A percentile compares a stretch with the other conserved stretches of the same genome.
phyloP scores from a whole-genome alignment of 306 rosid genomes.

The Quillaja saponaria region DNA sequence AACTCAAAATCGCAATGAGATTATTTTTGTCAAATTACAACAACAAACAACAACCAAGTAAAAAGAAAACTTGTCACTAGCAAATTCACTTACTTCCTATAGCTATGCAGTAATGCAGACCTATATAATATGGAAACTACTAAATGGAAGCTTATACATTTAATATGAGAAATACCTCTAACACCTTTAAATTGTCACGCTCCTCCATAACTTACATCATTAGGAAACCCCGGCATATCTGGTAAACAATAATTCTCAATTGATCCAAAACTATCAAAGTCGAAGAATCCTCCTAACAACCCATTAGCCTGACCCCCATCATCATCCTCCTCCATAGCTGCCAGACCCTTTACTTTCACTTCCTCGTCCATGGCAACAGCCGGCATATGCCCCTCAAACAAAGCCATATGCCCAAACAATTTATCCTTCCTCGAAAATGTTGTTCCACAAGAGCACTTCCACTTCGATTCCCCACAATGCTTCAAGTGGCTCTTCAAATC shows the following conservation, averaged over 20 bases:
- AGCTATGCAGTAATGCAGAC: no score
- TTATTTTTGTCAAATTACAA: no score
- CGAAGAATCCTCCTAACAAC: constrained; percentile 44
- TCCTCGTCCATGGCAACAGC: constrained; percentile 50
- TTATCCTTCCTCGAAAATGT: constrained; percentile 79
- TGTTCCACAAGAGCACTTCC: constrained; percentile 90
- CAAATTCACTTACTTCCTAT: no score
- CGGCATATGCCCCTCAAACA: constrained; percentile 90
- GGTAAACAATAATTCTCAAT: constrained; percentile 36
- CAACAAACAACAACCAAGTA: no score
- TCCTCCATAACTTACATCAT: not conserved
- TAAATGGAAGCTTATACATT: no score
- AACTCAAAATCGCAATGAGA: no score
- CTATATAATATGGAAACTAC: no score
- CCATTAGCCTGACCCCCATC: constrained; percentile 13
- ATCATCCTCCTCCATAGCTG: constrained; percentile 38
- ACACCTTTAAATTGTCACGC: no score
- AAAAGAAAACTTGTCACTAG: no score
- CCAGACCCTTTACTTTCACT: constrained; percentile 31
- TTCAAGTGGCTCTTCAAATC: constrained; percentile 78
- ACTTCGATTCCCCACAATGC: constrained; percentile 64
- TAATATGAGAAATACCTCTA: no score
- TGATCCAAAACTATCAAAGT: constrained; percentile 50
- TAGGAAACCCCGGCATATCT: constrained; percentile 38
- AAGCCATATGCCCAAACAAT: constrained; percentile 71